Percentiles rank a stretch among this genome's conserved stretches.
phyloP scores from a whole-genome alignment of 345 rosid species.

The Linum tenue region DNA sequence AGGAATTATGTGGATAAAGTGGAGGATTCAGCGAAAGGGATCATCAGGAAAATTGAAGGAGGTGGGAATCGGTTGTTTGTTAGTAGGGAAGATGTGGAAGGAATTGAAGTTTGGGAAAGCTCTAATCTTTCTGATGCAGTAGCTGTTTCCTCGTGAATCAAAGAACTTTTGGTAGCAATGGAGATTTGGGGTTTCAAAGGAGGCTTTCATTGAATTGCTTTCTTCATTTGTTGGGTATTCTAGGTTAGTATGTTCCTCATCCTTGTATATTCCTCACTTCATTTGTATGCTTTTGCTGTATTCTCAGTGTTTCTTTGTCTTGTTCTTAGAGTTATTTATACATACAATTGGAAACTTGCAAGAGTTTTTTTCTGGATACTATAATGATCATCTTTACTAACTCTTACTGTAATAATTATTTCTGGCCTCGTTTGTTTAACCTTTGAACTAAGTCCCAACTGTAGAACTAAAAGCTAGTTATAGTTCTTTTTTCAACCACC shows the following conservation, averaged over 20 bases:
- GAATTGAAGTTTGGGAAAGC: constrained; percentile 93
- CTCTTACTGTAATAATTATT: neutral
- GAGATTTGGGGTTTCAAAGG: neutral
- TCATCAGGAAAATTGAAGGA: constrained; percentile 54
- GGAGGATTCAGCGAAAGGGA: constrained; percentile 59
- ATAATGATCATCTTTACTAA: neutral
- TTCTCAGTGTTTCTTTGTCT: neutral
- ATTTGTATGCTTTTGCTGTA: neutral
- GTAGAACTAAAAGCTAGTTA: no score
- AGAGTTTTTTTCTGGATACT: neutral
- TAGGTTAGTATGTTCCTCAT: neutral
- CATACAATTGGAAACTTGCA: neutral
- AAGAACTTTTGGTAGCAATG: neutral
- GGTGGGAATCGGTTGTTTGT: constrained; percentile 81
- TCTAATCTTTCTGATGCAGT: constrained; percentile 25
- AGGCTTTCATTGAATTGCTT: neutral
- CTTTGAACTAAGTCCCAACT: no score
- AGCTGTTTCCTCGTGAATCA: constrained; percentile 15
- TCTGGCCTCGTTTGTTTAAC: neutral
- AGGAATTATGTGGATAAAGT: constrained; percentile 69
- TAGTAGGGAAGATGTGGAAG: constrained; percentile 59
- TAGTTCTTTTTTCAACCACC: no score
- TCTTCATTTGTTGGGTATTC: neutral
- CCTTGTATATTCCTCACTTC: neutral
- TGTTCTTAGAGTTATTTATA: neutral